A percentile compares a stretch with the other conserved stretches of the same genome.
These are phyloP conservation scores for Imleria badia DNA, from an alignment of 768 basidiomycete genomes.

Conservation along the genomic window DNA sequence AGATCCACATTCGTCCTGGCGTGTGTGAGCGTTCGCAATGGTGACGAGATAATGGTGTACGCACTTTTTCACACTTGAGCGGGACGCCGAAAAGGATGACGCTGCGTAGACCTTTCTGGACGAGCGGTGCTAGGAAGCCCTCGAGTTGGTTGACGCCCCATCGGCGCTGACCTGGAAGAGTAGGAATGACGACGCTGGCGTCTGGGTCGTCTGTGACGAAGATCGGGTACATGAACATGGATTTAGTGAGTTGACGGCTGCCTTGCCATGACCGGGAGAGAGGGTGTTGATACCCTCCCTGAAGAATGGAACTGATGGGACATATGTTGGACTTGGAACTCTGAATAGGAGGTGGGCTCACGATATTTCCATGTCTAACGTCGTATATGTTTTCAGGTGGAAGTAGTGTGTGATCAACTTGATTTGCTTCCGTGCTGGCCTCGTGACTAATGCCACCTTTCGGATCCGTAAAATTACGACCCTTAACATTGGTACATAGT, in stretches of 20 bases:
- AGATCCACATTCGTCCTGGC: constrained; percentile 75
- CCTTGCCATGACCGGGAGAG: constrained; percentile 87
- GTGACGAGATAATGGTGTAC: constrained; percentile 1
- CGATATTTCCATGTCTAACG: constrained; percentile 44
- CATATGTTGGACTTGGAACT: constrained; percentile 2
- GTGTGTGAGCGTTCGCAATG: not conserved
- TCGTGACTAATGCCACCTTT: too few relatives aligned
- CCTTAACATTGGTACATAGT: too few relatives aligned
- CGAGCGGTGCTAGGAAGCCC: constrained; percentile 81
- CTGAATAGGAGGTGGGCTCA: constrained; percentile 24
- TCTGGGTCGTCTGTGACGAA: constrained; percentile 96
- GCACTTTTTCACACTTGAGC: constrained; percentile 72
- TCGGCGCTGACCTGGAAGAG: constrained; percentile 82
- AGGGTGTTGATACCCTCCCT: constrained; percentile 94
- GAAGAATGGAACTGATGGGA: constrained; percentile 63
- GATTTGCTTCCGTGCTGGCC: not conserved
- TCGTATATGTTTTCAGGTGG: not conserved
- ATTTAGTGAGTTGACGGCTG: constrained; percentile 74
- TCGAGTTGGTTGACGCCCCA: constrained; percentile 97
- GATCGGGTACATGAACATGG: constrained; percentile 99
- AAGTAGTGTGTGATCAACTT: too few relatives aligned
- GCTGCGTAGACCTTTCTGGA: constrained; percentile 85
- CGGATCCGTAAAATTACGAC: too few relatives aligned
- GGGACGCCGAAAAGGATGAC: constrained; percentile 97
- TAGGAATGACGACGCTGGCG: constrained; percentile 71